phyloP scores from a whole-genome alignment of 148 eudicot genomes.

The Rhododendron ferrugineum region DNA sequence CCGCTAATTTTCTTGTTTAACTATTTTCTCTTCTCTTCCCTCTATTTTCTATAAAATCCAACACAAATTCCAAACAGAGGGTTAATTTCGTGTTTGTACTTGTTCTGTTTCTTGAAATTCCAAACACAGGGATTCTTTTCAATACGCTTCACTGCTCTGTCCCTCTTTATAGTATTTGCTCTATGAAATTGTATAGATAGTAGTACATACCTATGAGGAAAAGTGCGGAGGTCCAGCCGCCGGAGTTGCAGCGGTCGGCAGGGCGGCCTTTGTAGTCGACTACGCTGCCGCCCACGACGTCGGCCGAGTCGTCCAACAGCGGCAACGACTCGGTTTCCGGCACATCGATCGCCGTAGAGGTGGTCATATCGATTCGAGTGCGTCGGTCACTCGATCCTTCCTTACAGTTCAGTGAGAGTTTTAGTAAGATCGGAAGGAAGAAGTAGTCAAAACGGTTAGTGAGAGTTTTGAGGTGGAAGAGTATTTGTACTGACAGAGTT shows the following conservation, averaged over 20 bases:
- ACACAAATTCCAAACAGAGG: not conserved
- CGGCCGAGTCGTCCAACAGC: not conserved
- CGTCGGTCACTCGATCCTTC: no score
- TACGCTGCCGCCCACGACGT: slow-evolving; percentile 13
- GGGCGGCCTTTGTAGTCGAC: slow-evolving; percentile 47
- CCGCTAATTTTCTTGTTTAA: not conserved
- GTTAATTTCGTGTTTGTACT: not conserved
- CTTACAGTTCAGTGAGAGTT: no score
- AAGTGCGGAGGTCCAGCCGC: slow-evolving; percentile 44
- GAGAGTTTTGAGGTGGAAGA: no score
- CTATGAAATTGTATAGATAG: no score
- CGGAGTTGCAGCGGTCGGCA: slow-evolving; percentile 33
- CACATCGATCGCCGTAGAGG: not conserved
- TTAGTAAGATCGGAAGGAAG: no score
- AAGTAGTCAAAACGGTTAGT: no score
- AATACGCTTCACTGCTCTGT: not conserved
- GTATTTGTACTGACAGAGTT: no score
- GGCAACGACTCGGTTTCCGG: not conserved
- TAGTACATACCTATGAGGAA: slow-evolving; percentile 42
- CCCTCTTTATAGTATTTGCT: no score
- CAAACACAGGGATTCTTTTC: not conserved
- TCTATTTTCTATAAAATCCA: not conserved
- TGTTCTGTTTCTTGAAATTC: not conserved
- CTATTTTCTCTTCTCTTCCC: not conserved
- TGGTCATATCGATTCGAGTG: not conserved